A percentile compares a stretch with the other conserved stretches of the same genome.
Evolutionary conservation across 139 green algal species (phyloP).

Genomic region (Chlorella vulgaris): DNA sequence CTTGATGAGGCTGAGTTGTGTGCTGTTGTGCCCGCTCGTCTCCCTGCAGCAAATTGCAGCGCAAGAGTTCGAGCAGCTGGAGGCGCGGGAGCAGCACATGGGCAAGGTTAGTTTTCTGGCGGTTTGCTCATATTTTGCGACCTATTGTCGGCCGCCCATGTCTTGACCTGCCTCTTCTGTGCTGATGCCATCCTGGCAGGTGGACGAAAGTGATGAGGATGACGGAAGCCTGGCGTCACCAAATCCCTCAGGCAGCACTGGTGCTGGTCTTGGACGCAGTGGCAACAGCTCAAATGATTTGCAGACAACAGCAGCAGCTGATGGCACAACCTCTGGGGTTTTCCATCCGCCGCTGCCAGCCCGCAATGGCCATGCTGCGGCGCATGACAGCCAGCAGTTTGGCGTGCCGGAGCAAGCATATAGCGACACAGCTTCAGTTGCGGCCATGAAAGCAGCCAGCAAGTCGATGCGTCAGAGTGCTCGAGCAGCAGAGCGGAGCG

Average conservation of each 20-base stretch:
- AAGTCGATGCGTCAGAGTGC: neutral
- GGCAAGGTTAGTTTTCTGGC: too few species aligned
- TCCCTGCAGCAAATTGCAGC: constrained; percentile 12
- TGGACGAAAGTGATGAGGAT: constrained; percentile 6
- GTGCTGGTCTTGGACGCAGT: too few species aligned
- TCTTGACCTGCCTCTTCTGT: too few species aligned
- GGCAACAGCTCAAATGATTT: constrained; percentile 1
- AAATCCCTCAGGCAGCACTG: neutral
- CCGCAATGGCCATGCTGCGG: too few species aligned
- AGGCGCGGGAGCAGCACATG: too few species aligned
- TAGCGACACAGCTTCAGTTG: neutral
- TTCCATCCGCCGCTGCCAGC: too few species aligned
- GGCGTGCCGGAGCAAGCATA: neutral
- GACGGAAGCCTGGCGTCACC: neutral
- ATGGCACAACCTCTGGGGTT: neutral
- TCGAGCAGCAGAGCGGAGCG: neutral
- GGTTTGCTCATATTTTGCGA: too few species aligned
- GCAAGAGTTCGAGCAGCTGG: constrained; percentile 25
- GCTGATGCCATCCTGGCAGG: too few species aligned
- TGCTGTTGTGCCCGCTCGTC: neutral
- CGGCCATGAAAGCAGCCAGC: neutral
- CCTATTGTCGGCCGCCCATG: too few species aligned
- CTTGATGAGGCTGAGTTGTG: neutral
- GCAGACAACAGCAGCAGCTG: neutral
- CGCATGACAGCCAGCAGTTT: neutral